Evolutionary conservation across 106 monocot species (phyloP).

Genomic region (Agapanthus africanus): DNA sequence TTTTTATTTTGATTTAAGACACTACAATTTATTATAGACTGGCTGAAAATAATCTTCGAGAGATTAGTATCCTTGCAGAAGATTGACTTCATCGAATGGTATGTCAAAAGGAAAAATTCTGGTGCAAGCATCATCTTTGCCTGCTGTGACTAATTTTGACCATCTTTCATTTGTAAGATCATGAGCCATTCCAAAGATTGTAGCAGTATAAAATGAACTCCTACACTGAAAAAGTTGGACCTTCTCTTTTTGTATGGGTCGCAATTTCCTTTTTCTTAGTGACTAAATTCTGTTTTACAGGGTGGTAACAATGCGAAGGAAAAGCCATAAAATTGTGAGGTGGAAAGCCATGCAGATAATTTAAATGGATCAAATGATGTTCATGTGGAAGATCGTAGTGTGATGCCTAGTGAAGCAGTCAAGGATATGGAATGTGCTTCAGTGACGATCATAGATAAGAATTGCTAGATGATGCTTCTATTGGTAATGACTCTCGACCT

Average conservation of each 20-base stretch:
- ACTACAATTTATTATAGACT: no score
- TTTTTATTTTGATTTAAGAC: no score
- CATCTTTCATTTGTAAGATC: no score
- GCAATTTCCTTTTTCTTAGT: neutral
- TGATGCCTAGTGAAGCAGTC: neutral
- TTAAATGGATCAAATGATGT: conserved; percentile 23
- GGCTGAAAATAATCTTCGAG: no score
- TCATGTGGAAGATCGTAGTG: conserved; percentile 14
- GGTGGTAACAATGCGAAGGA: conserved; percentile 25
- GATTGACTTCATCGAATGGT: no score
- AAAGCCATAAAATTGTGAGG: conserved; percentile 21
- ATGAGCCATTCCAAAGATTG: no score
- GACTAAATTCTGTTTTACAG: conserved; percentile 27
- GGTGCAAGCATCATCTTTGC: no score
- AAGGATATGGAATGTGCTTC: conserved; percentile 9
- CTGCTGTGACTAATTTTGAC: no score
- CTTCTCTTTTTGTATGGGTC: neutral
- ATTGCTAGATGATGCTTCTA: conserved; percentile 30
- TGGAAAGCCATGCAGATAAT: conserved; percentile 19
- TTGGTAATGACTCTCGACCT: conserved; percentile 32
- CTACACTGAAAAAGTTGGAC: neutral
- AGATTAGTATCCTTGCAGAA: no score
- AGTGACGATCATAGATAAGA: conserved; percentile 15
- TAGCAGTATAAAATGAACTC: no score
- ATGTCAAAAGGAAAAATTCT: no score